These are phyloP conservation scores for Akanthomyces uredinophilus DNA, from an alignment of 2,329 filamentous ascomycete genomes.

Conservation along the genomic window DNA sequence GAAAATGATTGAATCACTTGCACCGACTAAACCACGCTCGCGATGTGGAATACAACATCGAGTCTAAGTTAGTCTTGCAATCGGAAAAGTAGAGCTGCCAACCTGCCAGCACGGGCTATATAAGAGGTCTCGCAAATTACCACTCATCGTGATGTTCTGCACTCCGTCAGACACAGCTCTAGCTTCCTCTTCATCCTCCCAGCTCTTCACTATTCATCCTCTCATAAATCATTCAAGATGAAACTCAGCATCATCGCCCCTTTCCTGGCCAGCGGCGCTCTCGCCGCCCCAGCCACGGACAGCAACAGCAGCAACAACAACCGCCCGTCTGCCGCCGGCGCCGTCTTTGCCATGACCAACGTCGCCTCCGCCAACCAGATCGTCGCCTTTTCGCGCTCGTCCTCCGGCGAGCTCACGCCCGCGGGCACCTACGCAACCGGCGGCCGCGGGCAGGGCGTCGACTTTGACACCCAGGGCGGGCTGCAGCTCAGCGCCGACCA, in stretches of 20 bases:
- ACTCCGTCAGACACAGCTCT: background rate
- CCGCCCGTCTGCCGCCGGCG: conserved; percentile 13
- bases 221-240: background rate
- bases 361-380: conserved; percentile 17
- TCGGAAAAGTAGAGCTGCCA: no score
- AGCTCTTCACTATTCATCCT: background rate
- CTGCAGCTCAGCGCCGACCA: conserved; percentile 41
- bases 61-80: no score
- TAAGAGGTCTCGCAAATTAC: no score
- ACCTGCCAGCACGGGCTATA: no score
- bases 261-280: background rate
- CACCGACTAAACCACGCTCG: no score
- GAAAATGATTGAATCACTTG: background rate
- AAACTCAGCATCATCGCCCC: background rate
- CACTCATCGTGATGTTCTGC: background rate
- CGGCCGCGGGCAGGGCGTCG: conserved; percentile 52
- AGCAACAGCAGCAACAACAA: background rate
- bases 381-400: conserved; percentile 18
- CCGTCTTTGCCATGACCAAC: conserved; percentile 21
- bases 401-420: conserved; percentile 16
- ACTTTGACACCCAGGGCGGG: conserved; percentile 79
- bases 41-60: no score
- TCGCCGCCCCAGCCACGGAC: background rate
- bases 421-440: conserved; percentile 17
- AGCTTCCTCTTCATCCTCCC: background rate